Evolutionary conservation across 805 yeast genomes (phyloP).

Genomic region (Sugiyamaella mastotermitis): DNA sequence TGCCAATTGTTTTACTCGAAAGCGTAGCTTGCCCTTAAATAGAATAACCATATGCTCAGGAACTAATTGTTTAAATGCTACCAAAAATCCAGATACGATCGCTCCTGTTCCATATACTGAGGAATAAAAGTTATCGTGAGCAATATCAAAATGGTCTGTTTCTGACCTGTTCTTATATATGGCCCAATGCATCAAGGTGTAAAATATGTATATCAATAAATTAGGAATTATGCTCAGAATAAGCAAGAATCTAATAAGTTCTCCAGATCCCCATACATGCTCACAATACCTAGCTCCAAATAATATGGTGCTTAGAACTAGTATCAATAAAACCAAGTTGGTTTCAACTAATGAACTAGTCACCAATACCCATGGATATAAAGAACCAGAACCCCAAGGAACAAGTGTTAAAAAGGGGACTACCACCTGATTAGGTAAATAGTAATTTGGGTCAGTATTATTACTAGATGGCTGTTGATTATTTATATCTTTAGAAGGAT

Average conservation of each 20-base stretch:
- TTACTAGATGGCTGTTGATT: not conserved
- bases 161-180: not conserved
- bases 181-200: not conserved
- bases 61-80: constrained; percentile 59
- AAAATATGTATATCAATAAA: constrained; percentile 13
- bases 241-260: constrained; percentile 43
- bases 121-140: constrained; percentile 24
- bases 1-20: constrained; percentile 38
- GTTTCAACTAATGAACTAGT: constrained; percentile 45
- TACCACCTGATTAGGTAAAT: constrained; percentile 1
- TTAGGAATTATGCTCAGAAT: constrained; percentile 36
- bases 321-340: constrained; percentile 31
- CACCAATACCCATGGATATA: constrained; percentile 45
- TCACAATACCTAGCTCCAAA: constrained; percentile 62
- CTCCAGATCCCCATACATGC: constrained; percentile 55
- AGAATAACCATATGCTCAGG: constrained; percentile 54
- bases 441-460: not conserved
- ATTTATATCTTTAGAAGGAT: not conserved
- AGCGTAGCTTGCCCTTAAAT: constrained; percentile 42
- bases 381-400: constrained; percentile 25
- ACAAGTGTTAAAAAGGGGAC: constrained; percentile 44
- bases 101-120: constrained; percentile 22
- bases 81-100: constrained; percentile 46
- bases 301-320: constrained; percentile 37
- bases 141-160: not conserved